Base-by-base conservation (phyloP, 306 rosid genomes). In the Crataegus laevigata region DNA sequence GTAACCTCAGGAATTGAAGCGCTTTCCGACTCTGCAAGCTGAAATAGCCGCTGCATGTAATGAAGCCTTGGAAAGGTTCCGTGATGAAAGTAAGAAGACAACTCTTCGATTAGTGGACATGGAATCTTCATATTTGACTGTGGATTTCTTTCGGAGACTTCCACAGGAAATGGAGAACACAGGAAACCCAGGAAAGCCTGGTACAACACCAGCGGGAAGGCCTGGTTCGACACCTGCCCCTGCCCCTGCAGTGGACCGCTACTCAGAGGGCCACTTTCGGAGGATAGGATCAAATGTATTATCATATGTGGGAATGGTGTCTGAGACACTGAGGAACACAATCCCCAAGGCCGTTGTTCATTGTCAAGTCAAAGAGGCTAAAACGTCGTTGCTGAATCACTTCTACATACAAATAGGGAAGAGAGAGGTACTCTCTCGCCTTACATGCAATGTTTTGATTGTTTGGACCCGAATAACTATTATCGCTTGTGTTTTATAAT, bases 111-210 rank as follows among this genome's bases (percentile, higher is more conserved):
- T 94, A 54, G 97, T 94, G 81, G 99, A 94, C 80, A 94, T 94
- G 99, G 98, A 94, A 81, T 79, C 99, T 52, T 88, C 97, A 3
- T 94, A 92, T 80, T 83, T 94, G 79, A 94, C 99, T n/a, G 99
- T 87, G 71, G 99, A 94, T n/a, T 94, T 94, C 92, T 94, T 94
- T 70, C 78, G 99, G 40, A 90, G 65, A 78, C 99, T 94, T 79
- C 99, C 99, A 28, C 92, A 89, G 80, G 97, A 94, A 85, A 73
- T 87, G 81, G 98, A 94, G 83, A 91, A 70, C 79, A 83, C 77
- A 4, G 92, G 82, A 78, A 86, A 52, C 69, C 82, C 81, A 40
- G 69, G 84, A 61, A 55, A 22, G 28, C 26, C 61, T 22, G 26
- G 61, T n/a, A 1, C 67, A 6, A 62, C 54, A 50, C 54, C 54